phyloP scores from a whole-genome alignment of 2,329 filamentous ascomycete genomes.

The Nothopassalora personata region DNA sequence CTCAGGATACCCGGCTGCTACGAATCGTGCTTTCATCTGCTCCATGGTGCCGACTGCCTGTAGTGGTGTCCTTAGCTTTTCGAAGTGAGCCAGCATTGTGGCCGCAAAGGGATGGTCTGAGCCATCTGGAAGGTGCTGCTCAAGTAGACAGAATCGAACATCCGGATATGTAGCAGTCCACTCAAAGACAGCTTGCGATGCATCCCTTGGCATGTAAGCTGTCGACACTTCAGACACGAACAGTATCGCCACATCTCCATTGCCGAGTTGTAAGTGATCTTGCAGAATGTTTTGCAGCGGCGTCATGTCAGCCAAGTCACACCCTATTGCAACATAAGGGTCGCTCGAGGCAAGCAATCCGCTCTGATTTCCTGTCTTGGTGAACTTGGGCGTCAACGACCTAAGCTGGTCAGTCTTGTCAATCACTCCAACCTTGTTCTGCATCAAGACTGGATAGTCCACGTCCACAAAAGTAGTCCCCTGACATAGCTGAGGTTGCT shows the following conservation, averaged over 20 bases:
- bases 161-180: slow-evolving; percentile 71
- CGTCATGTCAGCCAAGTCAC: slow-evolving; percentile 66
- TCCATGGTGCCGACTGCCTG: slow-evolving; percentile 60
- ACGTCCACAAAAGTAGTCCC: slow-evolving; percentile 72
- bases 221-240: slow-evolving; percentile 88
- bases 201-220: slow-evolving; percentile 75
- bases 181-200: slow-evolving; percentile 66
- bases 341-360: slow-evolving; percentile 59
- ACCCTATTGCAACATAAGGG: slow-evolving; percentile 73
- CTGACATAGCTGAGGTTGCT: slow-evolving; percentile 55
- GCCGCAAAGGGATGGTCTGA: slow-evolving; percentile 73
- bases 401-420: slow-evolving; percentile 57
- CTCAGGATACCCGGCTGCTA: slow-evolving; percentile 59
- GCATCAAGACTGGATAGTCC: slow-evolving; percentile 76
- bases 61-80: slow-evolving; percentile 73
- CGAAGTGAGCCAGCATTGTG: slow-evolving; percentile 80
- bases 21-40: slow-evolving; percentile 66
- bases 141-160: slow-evolving; percentile 77
- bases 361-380: slow-evolving; percentile 33
- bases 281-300: slow-evolving; percentile 57
- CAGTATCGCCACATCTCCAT: slow-evolving; percentile 55
- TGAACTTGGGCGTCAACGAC: slow-evolving; percentile 40
- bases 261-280: slow-evolving; percentile 52
- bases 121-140: slow-evolving; percentile 79
- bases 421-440: slow-evolving; percentile 66